phyloP scores from a whole-genome alignment of 2,329 filamentous ascomycete species.

The Fusarium annulatum region DNA sequence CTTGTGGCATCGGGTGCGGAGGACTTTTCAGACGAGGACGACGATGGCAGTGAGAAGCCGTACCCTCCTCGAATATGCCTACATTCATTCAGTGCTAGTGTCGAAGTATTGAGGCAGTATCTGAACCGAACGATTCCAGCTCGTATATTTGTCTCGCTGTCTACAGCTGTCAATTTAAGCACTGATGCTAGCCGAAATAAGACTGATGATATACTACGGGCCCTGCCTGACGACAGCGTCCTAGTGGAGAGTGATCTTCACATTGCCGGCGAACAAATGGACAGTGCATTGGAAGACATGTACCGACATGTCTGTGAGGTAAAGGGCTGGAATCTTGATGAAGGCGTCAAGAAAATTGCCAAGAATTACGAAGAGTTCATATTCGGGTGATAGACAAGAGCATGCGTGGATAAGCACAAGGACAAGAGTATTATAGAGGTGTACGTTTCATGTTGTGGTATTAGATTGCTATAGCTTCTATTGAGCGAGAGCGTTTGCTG shows the following conservation, averaged over 20 bases:
- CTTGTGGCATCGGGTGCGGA: conserved; percentile 61
- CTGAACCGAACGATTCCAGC: conserved; percentile 77
- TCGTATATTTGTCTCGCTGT: conserved; percentile 89
- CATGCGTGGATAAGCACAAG: neutral
- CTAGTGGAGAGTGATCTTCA: conserved; percentile 93
- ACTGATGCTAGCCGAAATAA: conserved; percentile 57
- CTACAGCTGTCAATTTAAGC: conserved; percentile 81
- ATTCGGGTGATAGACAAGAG: conserved; percentile 62
- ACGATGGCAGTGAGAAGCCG: conserved; percentile 58
- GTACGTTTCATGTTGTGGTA: conserved; percentile 21
- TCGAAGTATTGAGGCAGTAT: conserved; percentile 82
- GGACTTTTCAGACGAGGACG: conserved; percentile 54
- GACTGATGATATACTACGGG: conserved; percentile 74
- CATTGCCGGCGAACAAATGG: conserved; percentile 83
- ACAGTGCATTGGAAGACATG: conserved; percentile 78
- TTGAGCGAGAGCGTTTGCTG: conserved; percentile 7
- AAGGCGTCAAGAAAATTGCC: conserved; percentile 75
- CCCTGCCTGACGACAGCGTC: conserved; percentile 80
- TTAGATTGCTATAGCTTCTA: conserved; percentile 32
- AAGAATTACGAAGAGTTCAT: conserved; percentile 83
- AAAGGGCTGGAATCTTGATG: conserved; percentile 79
- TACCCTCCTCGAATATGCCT: conserved; percentile 92
- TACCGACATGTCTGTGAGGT: conserved; percentile 79
- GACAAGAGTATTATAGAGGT: neutral
- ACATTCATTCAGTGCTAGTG: conserved; percentile 88